Evolutionary conservation across 192 early-diverging fungal species (phyloP), one percentile per base, ranked within the genome.

Genomic region (Coemansia sp.): DNA sequence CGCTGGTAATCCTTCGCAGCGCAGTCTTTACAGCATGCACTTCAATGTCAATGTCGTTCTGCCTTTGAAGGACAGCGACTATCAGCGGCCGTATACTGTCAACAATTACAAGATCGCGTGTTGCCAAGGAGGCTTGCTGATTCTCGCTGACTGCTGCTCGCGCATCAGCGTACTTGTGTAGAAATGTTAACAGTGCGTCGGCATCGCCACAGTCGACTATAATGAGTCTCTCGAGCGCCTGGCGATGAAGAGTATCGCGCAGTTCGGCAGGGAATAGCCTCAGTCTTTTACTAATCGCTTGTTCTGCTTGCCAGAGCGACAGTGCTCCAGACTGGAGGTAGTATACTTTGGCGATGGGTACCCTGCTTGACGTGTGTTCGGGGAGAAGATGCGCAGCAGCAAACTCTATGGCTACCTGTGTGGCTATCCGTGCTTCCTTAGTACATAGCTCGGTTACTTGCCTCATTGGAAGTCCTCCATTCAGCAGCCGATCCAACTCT

Each of bases 1-100:
- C 22, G 1, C 52, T 54, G 44, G 67, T 41, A 24, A 84, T 73
- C 12, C 42, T 41, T n/a, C 76, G 63, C 11, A 84, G 70, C 29
- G 68, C 81, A 1, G 65, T 69, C 54, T 67, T 69, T 40, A 84
- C 71, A 15, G 81, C 70, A 34, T 77, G 55, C 43, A 77, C 62
- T 15, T 68, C 68, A 34, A 74, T 65, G 22, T 75, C 27, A 7
- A 59, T 60, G 9, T 76, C 72, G 40, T 59, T 70, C 16, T 67
- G 65, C 38, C 61, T 59, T 27, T 72, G 71, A 13, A 77, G 65
- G 1, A 72, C 76, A 36, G 66, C 59, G 33, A 82, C 52, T 33
- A 77, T 36, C 16, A 77, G 60, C 38, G 80, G 76, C 20, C 76
- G 75, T 24, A 82, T 63, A 31, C 77, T 74, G 65, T 84, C 77